phyloP scores from a whole-genome alignment of 176 grass and related monocot species.

The Avena insularis region DNA sequence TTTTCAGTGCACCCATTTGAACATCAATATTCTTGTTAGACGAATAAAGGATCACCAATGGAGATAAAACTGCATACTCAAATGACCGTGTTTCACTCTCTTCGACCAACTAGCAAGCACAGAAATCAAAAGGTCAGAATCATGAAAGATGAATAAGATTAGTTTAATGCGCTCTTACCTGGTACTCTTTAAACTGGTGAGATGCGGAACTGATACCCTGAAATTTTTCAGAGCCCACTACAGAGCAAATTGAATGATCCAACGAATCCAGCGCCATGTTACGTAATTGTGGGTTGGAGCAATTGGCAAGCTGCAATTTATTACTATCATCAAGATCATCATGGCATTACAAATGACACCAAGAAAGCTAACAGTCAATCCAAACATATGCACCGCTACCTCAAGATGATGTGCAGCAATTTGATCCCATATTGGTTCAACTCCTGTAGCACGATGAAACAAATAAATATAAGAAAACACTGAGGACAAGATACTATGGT shows the following conservation, averaged over 20 bases:
- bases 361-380: conserved; percentile 33
- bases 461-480: conserved; percentile 27
- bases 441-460: conserved; percentile 66
- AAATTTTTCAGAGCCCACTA: conserved; percentile 91
- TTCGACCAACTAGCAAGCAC: conserved; percentile 60
- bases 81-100: conserved; percentile 80
- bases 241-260: conserved; percentile 95
- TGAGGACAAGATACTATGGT: not conserved
- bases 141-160: conserved; percentile 12
- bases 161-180: conserved; percentile 44
- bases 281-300: conserved; percentile 77
- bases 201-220: conserved; percentile 60
- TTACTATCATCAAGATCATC: conserved; percentile 40
- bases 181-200: conserved; percentile 52
- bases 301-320: conserved; percentile 79
- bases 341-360: conserved; percentile 30
- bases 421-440: conserved; percentile 94
- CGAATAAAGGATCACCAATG: conserved; percentile 79
- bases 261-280: conserved; percentile 91
- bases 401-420: conserved; percentile 90
- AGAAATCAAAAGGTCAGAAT: conserved; percentile 50
- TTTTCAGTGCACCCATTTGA: conserved; percentile 84
- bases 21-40: conserved; percentile 89
- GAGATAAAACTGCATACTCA: conserved; percentile 92
- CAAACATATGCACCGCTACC: conserved; percentile 58